A percentile compares a stretch with the other conserved stretches of the same genome.
phyloP scores from a whole-genome alignment of 768 basidiomycete genomes.

The Leccinellum rugosiceps region DNA sequence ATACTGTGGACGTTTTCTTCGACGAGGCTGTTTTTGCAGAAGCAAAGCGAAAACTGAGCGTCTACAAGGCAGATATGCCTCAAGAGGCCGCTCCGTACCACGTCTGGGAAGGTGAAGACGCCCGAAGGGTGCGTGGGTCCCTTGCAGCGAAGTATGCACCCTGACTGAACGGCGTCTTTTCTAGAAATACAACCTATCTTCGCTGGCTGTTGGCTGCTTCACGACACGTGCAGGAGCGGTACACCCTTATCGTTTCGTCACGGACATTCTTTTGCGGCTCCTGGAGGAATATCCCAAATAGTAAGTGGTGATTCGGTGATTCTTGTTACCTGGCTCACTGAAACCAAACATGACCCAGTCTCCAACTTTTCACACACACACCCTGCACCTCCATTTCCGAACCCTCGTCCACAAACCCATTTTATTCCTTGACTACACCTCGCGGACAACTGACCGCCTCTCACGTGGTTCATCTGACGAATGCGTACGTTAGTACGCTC shows the following conservation, averaged over 20 bases:
- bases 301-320: slow-evolving; percentile 20
- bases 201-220: slow-evolving; percentile 47
- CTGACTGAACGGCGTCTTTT: not conserved
- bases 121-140: slow-evolving; percentile 31
- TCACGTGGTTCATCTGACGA: slow-evolving; percentile 53
- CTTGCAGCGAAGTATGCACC: not conserved
- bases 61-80: slow-evolving; percentile 51
- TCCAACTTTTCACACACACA: slow-evolving; percentile 44
- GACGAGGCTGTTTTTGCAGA: slow-evolving; percentile 30
- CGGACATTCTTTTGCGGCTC: slow-evolving; percentile 52
- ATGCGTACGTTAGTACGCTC: slow-evolving; percentile 48
- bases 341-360: slow-evolving; percentile 12
- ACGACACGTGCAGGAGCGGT: slow-evolving; percentile 55
- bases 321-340: slow-evolving; percentile 2
- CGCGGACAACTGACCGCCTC: slow-evolving; percentile 39
- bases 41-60: slow-evolving; percentile 41
- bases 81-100: slow-evolving; percentile 36
- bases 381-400: slow-evolving; percentile 37
- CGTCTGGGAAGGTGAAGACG: slow-evolving; percentile 31
- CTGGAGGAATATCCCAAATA: slow-evolving; percentile 43
- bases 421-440: slow-evolving; percentile 41
- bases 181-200: slow-evolving; percentile 51
- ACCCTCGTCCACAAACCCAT: slow-evolving; percentile 17
- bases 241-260: slow-evolving; percentile 70
- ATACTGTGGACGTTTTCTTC: slow-evolving; percentile 36